Percentiles rank a stretch among this genome's conserved stretches.
Conservation (phyloP, 2,329 filamentous ascomycete genomes). For the Fusarium phyllophilum region DNA sequence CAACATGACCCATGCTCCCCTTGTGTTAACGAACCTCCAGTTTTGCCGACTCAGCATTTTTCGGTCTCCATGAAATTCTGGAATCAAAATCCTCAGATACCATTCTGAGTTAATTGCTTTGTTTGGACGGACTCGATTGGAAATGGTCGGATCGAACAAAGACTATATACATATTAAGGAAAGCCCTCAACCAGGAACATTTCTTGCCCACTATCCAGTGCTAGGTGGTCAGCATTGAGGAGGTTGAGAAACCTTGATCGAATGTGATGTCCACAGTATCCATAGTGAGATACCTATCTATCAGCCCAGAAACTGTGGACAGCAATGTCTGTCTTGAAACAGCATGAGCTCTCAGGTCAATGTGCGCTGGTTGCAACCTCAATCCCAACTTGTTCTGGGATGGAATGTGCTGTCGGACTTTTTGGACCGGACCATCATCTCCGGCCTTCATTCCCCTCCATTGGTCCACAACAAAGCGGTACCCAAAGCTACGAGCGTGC, state of each 20-base stretch:
- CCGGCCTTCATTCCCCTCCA: constrained; percentile 25
- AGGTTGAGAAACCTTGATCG: constrained; percentile 11
- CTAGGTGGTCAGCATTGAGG: neutral
- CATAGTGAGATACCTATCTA: neutral
- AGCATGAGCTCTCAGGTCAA: neutral
- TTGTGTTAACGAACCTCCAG: constrained; percentile 7
- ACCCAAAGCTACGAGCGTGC: constrained; percentile 28
- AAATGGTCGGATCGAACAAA: neutral
- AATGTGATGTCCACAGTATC: constrained; percentile 1
- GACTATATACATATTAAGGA: neutral
- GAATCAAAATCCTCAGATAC: constrained; percentile 1
- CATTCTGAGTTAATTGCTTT: neutral
- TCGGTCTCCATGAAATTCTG: constrained; percentile 8
- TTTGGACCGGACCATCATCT: constrained; percentile 22
- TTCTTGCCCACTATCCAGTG: neutral
- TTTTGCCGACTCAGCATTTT: neutral
- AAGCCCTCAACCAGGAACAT: neutral
- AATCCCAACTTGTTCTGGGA: neutral
- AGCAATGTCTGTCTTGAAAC: constrained; percentile 1
- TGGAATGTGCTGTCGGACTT: constrained; percentile 1
- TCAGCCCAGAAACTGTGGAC: neutral
- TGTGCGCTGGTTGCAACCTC: neutral
- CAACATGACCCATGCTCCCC: constrained; percentile 3
- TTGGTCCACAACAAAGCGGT: neutral
- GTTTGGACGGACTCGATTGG: neutral